Conservation (phyloP, 108 stramenopile species). For the Skeletonema grethae region DNA sequence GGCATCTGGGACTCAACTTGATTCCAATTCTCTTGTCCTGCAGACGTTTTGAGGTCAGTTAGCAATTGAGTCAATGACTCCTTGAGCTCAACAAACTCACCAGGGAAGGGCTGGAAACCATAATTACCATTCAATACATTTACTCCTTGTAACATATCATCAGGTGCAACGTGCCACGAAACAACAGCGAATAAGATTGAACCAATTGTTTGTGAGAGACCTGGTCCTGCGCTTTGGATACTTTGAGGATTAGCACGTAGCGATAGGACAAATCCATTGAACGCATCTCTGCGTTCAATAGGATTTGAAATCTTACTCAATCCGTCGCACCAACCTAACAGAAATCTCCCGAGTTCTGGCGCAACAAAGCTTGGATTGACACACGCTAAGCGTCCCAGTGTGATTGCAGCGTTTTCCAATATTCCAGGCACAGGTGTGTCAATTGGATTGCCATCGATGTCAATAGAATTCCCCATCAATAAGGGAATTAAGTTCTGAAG, state of each 20-base stretch:
- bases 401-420: conserved; percentile 89
- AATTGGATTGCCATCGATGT: conserved; percentile 33
- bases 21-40: conserved; percentile 65
- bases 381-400: conserved; percentile 83
- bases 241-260: conserved; percentile 78
- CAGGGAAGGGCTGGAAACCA: conserved; percentile 67
- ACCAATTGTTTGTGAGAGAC: conserved; percentile 52
- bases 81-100: conserved; percentile 57
- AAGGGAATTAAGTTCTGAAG: conserved; percentile 75
- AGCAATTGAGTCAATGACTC: conserved; percentile 55
- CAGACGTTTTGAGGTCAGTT: conserved; percentile 63
- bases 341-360: conserved; percentile 79
- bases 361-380: conserved; percentile 84
- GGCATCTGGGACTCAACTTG: conserved; percentile 62
- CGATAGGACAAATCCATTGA: conserved; percentile 66
- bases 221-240: conserved; percentile 55
- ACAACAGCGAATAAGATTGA: conserved; percentile 74
- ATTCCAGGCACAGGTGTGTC: conserved; percentile 63
- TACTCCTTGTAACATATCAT: conserved; percentile 11
- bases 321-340: conserved; percentile 79
- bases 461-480: conserved; percentile 70
- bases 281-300: conserved; percentile 77
- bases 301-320: conserved; percentile 70
- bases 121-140: conserved; percentile 54
- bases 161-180: conserved; percentile 73